Percentiles rank a stretch among this genome's conserved stretches.
phyloP scores from a whole-genome alignment of 257 asterid genomes.

The Nemophila menziesii region DNA sequence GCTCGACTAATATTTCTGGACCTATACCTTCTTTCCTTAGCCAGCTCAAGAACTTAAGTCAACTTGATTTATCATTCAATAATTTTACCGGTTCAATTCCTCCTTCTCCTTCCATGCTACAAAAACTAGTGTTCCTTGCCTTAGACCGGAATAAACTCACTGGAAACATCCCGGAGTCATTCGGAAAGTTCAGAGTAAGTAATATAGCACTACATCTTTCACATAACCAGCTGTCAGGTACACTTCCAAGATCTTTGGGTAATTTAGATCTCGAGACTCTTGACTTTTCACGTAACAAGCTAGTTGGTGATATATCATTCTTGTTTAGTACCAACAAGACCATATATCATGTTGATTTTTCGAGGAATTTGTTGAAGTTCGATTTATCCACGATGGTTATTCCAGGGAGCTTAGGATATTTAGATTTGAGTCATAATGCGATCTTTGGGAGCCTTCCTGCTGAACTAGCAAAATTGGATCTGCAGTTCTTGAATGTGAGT shows the following conservation, averaged over 20 bases:
- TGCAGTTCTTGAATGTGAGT: conserved; percentile 23
- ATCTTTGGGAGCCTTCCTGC: conserved; percentile 33
- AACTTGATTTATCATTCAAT: conserved; percentile 33
- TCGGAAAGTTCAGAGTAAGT: conserved; percentile 31
- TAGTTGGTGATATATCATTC: conserved; percentile 37
- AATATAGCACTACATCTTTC: too few relatives aligned
- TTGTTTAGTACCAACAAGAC: conserved; percentile 37
- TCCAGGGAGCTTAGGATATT: conserved; percentile 11
- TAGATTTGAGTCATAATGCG: conserved; percentile 39
- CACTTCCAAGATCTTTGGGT: conserved; percentile 20
- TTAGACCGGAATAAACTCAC: conserved; percentile 45
- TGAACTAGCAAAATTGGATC: conserved; percentile 18
- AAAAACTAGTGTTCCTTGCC: conserved; percentile 18
- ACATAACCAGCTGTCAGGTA: conserved; percentile 30
- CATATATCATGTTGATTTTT: conserved; percentile 10
- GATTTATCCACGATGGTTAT: conserved; percentile 30
- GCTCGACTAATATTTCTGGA: conserved; percentile 38
- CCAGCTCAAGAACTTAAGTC: conserved; percentile 20
- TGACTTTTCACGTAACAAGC: conserved; percentile 29
- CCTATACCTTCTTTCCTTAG: conserved; percentile 29
- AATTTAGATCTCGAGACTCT: conserved; percentile 12
- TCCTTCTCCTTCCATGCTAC: conserved; percentile 21
- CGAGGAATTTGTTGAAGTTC: conserved; percentile 29
- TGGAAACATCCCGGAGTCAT: conserved; percentile 45
- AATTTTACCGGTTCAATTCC: conserved; percentile 37